Evolutionary conservation across 768 basidiomycete genomes (phyloP), one percentile per base, ranked within the genome.

Genomic region (Daedaleopsis nitida): DNA sequence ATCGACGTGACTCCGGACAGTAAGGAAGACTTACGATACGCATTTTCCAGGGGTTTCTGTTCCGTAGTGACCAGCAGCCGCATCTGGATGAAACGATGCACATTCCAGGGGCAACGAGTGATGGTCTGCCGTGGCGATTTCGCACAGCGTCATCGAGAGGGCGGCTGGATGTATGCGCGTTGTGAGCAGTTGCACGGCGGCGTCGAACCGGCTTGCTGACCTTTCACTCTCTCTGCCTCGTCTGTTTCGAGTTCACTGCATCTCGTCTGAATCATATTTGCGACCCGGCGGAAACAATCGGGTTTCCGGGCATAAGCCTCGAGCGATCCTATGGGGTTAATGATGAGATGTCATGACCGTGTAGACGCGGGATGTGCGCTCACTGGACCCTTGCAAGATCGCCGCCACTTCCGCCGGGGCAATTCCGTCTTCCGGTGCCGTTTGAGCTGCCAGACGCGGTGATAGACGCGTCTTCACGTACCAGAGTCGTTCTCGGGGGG

Each of bases 121-220:
- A 65, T 87, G 84, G 55, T 81, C 81, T 19, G 88, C 90, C 1
- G 89, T 92, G 19, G 85, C 83, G n/a, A 91, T 75, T 73, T 92
- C 90, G 70, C 90, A 92, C 43, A 92, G 76, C 2, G 90, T 92
- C 85, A 92, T 86, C 6, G 83, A 80, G 51, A 91, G 89, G 1
- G 90, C 87, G 67, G 84, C 90, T 91, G 57, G 10, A 11, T 45
- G 19, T 38, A 19, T 42, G 16, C 10, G 43, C 35, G 5, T 10
- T 24, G 8, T 53, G n/a, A 57, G 55, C 21, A 19, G 7, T 3
- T n/a, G 24, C 43, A n/a, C 6, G 35, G 39, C 24, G 8, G 4
- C 11, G 32, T 14, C 19, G 24, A 58, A 32, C 24, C 32, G 21
- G 48, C 12, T 17, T 21, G 14, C 44, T 37, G 38, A 88, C 88